Evolutionary conservation across 176 grass and related monocot genomes (phyloP), one percentile per base, ranked within the genome.

Genomic region (Zoysia japonica): DNA sequence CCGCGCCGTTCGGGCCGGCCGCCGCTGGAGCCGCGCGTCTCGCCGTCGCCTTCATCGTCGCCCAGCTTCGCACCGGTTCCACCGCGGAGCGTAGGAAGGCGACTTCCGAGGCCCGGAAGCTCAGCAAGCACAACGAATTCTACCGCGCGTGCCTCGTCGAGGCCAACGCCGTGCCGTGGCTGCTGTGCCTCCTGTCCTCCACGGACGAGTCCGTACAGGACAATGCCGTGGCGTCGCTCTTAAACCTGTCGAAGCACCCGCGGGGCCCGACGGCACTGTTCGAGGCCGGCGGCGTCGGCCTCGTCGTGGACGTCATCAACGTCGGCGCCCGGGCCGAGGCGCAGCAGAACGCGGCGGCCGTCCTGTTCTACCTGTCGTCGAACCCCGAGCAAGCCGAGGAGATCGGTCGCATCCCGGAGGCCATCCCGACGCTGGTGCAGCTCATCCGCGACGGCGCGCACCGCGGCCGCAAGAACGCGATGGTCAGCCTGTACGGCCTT

Each of bases 281-380:
- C 45, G 79, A 91, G 52, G 81, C 86, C 1, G 92, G 90, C 2
- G 90, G 92, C 39, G 74, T 94, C 40, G 83, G 86, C 60, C 89
- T 93, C 16, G 83, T 99, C 37, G 83, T 93, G 12, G 96, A 99
- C 82, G 62, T 91, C 42, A 82, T 99, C 37, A 90, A 89, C 59
- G 48, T 78, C 12, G 92, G 86, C 16, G 70, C 82, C 56, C 87
- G 83, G 60, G 47, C 67, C 11, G 88, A 93, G 62, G 71, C 88
- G 44, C 60, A 71, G 81, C 90, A 99, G 76, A 94, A 95, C 80
- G 96, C 96, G 11, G 92, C 73, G 17, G 92, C 90, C 59, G 82
- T 99, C 0, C 65, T 99, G 15, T 99, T 94, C 90, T 94, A 95
- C 71, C 88, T 99, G 36, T 85, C 96, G 16, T 89, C 90, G 10